Base-by-base conservation (phyloP, 352 stramenopile genomes). In the Pythium plurisporium region DNA sequence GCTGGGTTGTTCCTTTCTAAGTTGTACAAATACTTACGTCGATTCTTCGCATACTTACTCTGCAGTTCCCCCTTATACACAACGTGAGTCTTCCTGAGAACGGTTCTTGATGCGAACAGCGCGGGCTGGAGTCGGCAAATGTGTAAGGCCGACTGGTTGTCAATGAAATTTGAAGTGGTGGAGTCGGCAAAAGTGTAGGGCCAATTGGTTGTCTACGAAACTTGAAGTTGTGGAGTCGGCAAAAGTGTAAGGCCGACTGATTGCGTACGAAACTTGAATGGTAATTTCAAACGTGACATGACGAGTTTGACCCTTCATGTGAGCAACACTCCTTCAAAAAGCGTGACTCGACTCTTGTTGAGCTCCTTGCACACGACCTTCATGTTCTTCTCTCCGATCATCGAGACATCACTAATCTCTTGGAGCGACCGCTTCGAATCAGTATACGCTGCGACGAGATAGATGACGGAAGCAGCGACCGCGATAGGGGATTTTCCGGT, bases 351-450 rank as follows among this genome's bases (percentile, higher is more conserved):
- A 42, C 80, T 92, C 74, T 92, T 89, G 72, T 90, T 89, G 17
- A 92, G 67, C 59, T 90, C 79, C 74, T 92, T 92, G 78, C 79
- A 90, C 45, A 92, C 82, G 43, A 77, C 66, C 63, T 92, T 92
- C 69, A 92, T 80, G 64, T 82, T 89, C 67, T 90, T 92, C 47
- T 84, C 79, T 56, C 68, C 76, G 46, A 92, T 88, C 70, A 87
- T 88, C 38, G 82, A 87, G 31, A 89, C 80, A 38, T 89, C 70
- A 52, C 79, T 90, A 62, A 92, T 89, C 46, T 92, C 82, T 61
- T 92, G 75, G 19, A 92, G 69, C 12, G 82, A 90, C 15, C 79
- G 75, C 69, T 92, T 92, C 40, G 72, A 69, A 49, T 92, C 76
- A 12, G 82, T 92, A 65, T 90, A 92, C 1, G 82, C 82, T n/a